phyloP scores from a whole-genome alignment of 441 rosid genomes.

The Euphorbia schlechtendalii region DNA sequence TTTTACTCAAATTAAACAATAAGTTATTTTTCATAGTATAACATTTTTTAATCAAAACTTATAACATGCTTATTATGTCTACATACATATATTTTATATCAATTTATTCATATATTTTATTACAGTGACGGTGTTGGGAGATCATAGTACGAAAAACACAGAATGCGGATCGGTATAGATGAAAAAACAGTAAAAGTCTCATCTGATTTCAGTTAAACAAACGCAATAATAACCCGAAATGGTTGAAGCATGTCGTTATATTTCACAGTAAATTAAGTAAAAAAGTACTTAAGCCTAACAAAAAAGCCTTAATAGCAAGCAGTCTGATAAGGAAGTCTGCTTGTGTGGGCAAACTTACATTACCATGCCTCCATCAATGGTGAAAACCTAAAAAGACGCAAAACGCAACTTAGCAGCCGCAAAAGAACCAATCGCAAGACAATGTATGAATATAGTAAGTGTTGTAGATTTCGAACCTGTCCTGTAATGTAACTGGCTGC shows the following conservation, averaged over 20 bases:
- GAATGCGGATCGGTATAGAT: no score
- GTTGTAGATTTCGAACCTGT: slow-evolving; percentile 46
- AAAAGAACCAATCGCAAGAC: no score
- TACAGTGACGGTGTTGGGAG: no score
- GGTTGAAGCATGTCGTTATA: neutral
- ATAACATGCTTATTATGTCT: no score
- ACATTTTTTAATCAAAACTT: no score
- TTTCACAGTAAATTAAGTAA: slow-evolving; percentile 4
- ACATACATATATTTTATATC: no score
- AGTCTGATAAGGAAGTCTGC: neutral
- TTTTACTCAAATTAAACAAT: no score
- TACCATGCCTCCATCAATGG: slow-evolving; percentile 95
- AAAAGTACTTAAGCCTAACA: slow-evolving; percentile 8
- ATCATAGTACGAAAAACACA: no score
- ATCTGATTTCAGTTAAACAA: neutral
- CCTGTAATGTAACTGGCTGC: slow-evolving; percentile 87
- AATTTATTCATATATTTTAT: no score
- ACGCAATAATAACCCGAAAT: slow-evolving; percentile 4
- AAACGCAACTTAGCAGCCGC: slow-evolving; percentile 5
- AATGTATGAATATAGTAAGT: no score
- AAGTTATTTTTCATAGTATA: no score
- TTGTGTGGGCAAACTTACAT: slow-evolving; percentile 34
- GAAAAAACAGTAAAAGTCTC: no score
- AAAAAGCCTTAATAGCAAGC: neutral
- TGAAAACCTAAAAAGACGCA: slow-evolving; percentile 47